Evolutionary conservation across 1,284 basidiomycete species (phyloP).

Genomic region (Exobasidium rhododendri): DNA sequence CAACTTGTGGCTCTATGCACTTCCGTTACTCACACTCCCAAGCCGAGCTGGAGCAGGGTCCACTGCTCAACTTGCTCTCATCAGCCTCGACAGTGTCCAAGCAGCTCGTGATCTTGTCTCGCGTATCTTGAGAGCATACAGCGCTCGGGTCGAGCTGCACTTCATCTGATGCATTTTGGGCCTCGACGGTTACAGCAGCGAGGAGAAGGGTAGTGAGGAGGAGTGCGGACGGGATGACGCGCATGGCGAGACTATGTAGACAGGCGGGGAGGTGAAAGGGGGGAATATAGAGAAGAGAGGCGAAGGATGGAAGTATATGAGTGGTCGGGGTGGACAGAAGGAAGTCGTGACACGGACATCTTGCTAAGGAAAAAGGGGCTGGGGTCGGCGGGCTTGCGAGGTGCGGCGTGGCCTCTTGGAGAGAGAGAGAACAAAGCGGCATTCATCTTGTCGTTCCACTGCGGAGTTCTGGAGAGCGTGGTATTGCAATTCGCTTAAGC

Average conservation of each 20-base stretch:
- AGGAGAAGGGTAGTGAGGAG: background rate
- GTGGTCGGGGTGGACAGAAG: too few species aligned
- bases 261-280: background rate
- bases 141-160: background rate
- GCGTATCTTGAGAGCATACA: background rate
- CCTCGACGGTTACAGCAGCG: background rate
- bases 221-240: background rate
- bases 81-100: conserved; percentile 5
- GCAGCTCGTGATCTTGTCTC: background rate
- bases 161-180: background rate
- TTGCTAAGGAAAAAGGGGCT: too few species aligned
- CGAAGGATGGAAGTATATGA: too few species aligned
- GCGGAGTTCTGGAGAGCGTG: too few species aligned
- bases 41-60: conserved; percentile 5
- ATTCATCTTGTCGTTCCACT: too few species aligned
- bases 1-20: too few species aligned
- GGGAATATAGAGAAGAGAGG: background rate
- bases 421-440: too few species aligned
- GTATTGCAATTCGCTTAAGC: too few species aligned
- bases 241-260: background rate
- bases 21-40: conserved; percentile 4
- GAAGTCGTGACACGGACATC: too few species aligned
- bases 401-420: too few species aligned
- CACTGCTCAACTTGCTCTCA: background rate
- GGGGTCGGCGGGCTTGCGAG: background rate